Evolutionary conservation across 1,284 basidiomycete species (phyloP).

Genomic region (Somion occarium): DNA sequence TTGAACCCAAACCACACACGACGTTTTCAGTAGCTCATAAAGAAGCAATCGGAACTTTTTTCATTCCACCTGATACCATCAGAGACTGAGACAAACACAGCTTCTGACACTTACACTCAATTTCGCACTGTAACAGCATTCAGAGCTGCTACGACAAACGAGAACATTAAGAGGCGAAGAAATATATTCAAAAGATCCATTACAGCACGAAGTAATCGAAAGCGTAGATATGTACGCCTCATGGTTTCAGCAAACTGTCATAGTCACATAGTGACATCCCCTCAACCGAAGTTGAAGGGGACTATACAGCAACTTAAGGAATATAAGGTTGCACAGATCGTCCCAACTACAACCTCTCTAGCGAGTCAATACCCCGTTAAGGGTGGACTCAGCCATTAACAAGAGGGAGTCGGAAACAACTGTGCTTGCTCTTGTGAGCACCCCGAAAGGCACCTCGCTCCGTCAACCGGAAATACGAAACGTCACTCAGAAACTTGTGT

Average conservation of each 20-base stretch:
- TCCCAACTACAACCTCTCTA: slow-evolving; percentile 36
- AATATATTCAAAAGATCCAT: neutral
- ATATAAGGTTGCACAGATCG: slow-evolving; percentile 59
- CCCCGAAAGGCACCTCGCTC: slow-evolving; percentile 62
- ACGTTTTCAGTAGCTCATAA: too few relatives aligned
- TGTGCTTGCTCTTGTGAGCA: slow-evolving; percentile 65
- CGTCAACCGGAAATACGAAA: slow-evolving; percentile 59
- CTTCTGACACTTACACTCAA: too few relatives aligned
- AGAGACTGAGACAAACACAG: too few relatives aligned
- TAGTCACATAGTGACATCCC: slow-evolving; percentile 66
- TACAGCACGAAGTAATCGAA: neutral
- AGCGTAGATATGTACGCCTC: slow-evolving; percentile 47
- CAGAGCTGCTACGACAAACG: too few relatives aligned
- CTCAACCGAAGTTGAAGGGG: slow-evolving; percentile 22
- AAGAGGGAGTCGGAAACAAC: slow-evolving; percentile 27
- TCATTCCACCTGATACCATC: too few relatives aligned
- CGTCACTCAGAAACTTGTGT: slow-evolving; percentile 30
- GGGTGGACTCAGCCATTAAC: slow-evolving; percentile 35
- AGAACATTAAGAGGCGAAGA: too few relatives aligned
- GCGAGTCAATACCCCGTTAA: slow-evolving; percentile 46
- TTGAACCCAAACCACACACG: too few relatives aligned
- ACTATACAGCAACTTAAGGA: slow-evolving; percentile 67
- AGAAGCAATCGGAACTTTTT: too few relatives aligned
- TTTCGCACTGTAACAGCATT: too few relatives aligned
- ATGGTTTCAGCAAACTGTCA: slow-evolving; percentile 80